Percentiles rank a stretch among this genome's conserved stretches.
Conservation (phyloP, 1,284 basidiomycete species). For the Neotropicomus parvogracilis region DNA sequence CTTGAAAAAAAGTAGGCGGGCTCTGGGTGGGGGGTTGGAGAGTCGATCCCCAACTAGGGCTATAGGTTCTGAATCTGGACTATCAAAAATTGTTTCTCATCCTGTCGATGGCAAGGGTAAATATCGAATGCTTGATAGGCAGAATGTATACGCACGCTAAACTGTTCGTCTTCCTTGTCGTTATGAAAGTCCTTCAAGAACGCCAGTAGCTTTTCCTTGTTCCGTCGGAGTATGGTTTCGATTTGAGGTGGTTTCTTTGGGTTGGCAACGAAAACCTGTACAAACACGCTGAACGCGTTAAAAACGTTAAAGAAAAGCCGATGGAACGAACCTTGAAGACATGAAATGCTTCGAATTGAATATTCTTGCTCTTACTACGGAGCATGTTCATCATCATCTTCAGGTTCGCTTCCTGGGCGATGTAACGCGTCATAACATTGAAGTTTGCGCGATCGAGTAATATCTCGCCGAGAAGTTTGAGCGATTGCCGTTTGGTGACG, state of each 20-base stretch:
- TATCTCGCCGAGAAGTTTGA: conserved; percentile 98
- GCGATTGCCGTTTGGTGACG: conserved; percentile 98
- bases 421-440: conserved; percentile 98
- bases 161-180: conserved; percentile 98
- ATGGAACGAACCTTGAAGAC: conserved; percentile 85
- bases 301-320: not conserved
- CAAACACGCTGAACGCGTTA: not conserved
- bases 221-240: conserved; percentile 85
- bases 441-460: conserved; percentile 97
- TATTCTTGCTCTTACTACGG: conserved; percentile 96
- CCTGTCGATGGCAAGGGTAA: conserved; percentile 40
- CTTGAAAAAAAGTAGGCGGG: not conserved
- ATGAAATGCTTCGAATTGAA: conserved; percentile 99
- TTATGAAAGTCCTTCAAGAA: conserved; percentile 96
- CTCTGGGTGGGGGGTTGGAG: not conserved
- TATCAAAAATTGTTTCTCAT: conserved; percentile 96
- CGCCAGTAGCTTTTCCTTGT: conserved; percentile 88
- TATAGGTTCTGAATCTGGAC: conserved; percentile 81
- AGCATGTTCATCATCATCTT: conserved; percentile 99
- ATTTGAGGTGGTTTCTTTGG: conserved; percentile 98
- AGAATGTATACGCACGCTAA: conserved; percentile 56
- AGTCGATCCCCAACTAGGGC: conserved; percentile 17
- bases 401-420: conserved; percentile 87
- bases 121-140: not conserved
- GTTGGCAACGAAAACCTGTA: conserved; percentile 95